Conservation (phyloP, 805 yeast species). For the Saturnispora halmiae region DNA sequence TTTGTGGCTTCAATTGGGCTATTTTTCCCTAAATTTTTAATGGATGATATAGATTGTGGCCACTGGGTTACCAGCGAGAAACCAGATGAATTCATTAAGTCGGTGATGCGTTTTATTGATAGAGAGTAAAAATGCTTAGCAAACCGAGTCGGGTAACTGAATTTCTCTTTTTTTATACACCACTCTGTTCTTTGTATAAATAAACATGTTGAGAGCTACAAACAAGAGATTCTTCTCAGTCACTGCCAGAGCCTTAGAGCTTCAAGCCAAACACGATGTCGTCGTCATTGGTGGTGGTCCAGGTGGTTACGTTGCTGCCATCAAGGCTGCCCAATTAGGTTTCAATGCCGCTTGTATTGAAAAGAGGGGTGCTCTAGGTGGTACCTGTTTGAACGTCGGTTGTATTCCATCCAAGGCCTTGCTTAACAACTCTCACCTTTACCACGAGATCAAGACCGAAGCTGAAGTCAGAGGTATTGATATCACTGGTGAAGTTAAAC, state of each 20-base stretch:
- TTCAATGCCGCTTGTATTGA: slow-evolving; percentile 93
- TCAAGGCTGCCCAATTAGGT: slow-evolving; percentile 96
- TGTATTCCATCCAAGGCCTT: slow-evolving; percentile 97
- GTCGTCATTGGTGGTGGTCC: slow-evolving; percentile 99
- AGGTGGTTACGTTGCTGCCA: slow-evolving; percentile 99
- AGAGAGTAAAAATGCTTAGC: background rate
- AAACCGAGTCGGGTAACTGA: slow-evolving; percentile 5
- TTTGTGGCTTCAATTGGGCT: slow-evolving; percentile 60
- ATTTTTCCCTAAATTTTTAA: slow-evolving; percentile 70
- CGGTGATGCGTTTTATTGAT: slow-evolving; percentile 44
- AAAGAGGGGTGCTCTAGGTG: slow-evolving; percentile 93
- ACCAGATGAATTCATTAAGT: slow-evolving; percentile 63
- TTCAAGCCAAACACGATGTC: slow-evolving; percentile 55
- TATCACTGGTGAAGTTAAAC: slow-evolving; percentile 54
- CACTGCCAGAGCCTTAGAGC: slow-evolving; percentile 19
- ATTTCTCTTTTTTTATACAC: background rate
- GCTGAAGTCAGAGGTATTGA: slow-evolving; percentile 85
- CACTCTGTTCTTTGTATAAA: background rate
- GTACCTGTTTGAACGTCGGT: slow-evolving; percentile 97
- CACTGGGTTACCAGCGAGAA: slow-evolving; percentile 92
- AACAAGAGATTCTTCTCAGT: slow-evolving; percentile 27
- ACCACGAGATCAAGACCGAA: slow-evolving; percentile 82
- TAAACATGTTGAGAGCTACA: slow-evolving; percentile 26
- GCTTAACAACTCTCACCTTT: slow-evolving; percentile 87
- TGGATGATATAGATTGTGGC: slow-evolving; percentile 71